phyloP scores from a whole-genome alignment of 2,329 filamentous ascomycete species.

The Rhynchosporium secalis region DNA sequence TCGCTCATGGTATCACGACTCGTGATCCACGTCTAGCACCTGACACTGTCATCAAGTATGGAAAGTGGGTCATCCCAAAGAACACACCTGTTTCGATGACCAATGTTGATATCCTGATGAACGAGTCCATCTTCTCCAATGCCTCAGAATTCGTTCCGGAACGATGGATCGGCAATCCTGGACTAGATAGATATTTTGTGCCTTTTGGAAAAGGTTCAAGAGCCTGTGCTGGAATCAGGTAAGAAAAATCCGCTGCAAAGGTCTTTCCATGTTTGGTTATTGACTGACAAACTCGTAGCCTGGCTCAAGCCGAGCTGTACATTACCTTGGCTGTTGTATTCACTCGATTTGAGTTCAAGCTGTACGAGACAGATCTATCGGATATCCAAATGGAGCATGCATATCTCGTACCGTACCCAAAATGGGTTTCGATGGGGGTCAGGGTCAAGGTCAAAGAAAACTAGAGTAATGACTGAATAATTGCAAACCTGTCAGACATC shows the following conservation, averaged over 20 bases:
- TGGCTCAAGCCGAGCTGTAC: slow-evolving; percentile 19
- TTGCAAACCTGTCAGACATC: no score
- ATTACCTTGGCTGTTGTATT: slow-evolving; percentile 21
- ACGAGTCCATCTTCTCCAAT: slow-evolving; percentile 18
- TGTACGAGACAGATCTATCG: slow-evolving; percentile 21
- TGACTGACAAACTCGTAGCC: slow-evolving; percentile 1
- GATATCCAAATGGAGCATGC: slow-evolving; percentile 26
- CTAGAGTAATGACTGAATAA: neutral
- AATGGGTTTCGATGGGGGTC: slow-evolving; percentile 24
- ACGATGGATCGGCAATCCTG: slow-evolving; percentile 32
- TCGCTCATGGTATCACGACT: slow-evolving; percentile 37
- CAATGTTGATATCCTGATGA: slow-evolving; percentile 23
- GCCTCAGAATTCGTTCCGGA: slow-evolving; percentile 21
- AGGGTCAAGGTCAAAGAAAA: slow-evolving; percentile 15
- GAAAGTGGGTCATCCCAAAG: slow-evolving; percentile 24
- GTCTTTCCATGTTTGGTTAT: neutral
- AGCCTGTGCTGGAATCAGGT: slow-evolving; percentile 25
- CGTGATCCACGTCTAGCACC: slow-evolving; percentile 25
- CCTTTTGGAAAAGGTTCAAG: slow-evolving; percentile 23
- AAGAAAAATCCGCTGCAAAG: neutral
- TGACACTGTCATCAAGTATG: slow-evolving; percentile 18
- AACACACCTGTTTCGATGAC: slow-evolving; percentile 45
- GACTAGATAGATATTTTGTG: slow-evolving; percentile 43
- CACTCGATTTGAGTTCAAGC: slow-evolving; percentile 21
- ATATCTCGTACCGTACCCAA: slow-evolving; percentile 23